Base-by-base conservation (phyloP, 331 rosid species). In the Pyracantha coccinea region DNA sequence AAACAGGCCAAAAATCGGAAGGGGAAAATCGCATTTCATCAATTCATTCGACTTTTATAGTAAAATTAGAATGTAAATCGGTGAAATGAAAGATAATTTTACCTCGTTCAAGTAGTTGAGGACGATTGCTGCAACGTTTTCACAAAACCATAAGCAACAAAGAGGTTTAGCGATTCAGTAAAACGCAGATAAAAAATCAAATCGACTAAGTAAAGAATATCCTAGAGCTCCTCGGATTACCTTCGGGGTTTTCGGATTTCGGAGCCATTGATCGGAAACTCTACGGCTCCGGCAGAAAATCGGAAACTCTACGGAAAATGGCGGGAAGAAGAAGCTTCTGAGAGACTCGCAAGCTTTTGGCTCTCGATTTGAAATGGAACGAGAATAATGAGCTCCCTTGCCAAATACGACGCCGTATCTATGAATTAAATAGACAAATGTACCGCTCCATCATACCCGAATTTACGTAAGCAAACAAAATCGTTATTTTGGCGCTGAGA, bases 91-190 rank as follows among this genome's bases (percentile, higher is more conserved):
- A 53, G 65, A 71, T 68, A 31, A 35, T 28, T 53, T 74, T 83
- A 90, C 99, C 97, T 90, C 97, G 33, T 90, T 92, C 57, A 95
- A 89, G 90, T 76, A 95, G 75, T 82, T 92, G 85, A 95, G 85
- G 50, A 95, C 99, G 84, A 95, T 92, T 6, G 92, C 99, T 92
- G 93, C 80, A 52, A 85, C 44, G 73, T 31, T 79, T 50, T 27
- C 60, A 71, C 31, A 55, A 44, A 61, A 17, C 25, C 20, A 73
- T 5, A 73, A 44, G 31, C 11, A 15, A 33, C 24, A 69, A 69
- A 27, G 60, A 50, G 31, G 65, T 69, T 58, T 32, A 75, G 16
- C 31, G 15, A 50, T 20, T 24, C 64, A 25, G 50, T 1, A 66
- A 65, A 64, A 20, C 29, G 44, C 38, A 32, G 33, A 77, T 31